Evolutionary conservation across 106 monocot species (phyloP), one percentile per base, ranked within the genome.

Genomic region (Allium cepa): DNA sequence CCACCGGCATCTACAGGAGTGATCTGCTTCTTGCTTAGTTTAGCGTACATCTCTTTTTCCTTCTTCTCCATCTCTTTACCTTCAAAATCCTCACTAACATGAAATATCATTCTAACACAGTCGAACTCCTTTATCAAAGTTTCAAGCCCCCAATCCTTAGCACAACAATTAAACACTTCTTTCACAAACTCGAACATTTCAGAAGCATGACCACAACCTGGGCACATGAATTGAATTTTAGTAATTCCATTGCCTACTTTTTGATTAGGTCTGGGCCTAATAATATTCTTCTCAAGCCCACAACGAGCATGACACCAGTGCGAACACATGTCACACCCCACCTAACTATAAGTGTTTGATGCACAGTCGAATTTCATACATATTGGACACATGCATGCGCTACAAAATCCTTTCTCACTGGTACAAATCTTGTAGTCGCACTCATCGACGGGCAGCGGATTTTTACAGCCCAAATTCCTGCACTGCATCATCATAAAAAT

Each of bases 101-200:
- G n/a, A n/a, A n/a, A n/a, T n/a, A n/a, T n/a, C n/a, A 70, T 85
- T 69, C 79, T 83, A 46, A 99, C 90, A 72, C 85, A 99, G 17
- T 93, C 66, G n/a, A 99, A 76, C 69, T 99, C 99, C 79, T 85
- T 99, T 70, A 78, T 74, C 71, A 99, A 55, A 2, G 90, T 87
- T 70, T 90, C 99, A 8, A 70, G 70, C 15, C 72, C 85, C 99
- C 99, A 99, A 53, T 87, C 75, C 64, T 99, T 93, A 10, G 93
- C 93, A 74, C 93, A 99, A 59, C 73, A 85, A 28, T 67, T 71
- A 47, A 99, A 99, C n/a, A 99, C 93, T 53, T 90, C 99, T 77
- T 99, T 99, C 17, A 93, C 93, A 62, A 99, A 99, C 5, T 90
- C 99, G 78, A 93, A 85, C 99, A 99, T 93, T 63, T 99, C 93